phyloP scores from a whole-genome alignment of 345 rosid species.

The Salix dunnii region DNA sequence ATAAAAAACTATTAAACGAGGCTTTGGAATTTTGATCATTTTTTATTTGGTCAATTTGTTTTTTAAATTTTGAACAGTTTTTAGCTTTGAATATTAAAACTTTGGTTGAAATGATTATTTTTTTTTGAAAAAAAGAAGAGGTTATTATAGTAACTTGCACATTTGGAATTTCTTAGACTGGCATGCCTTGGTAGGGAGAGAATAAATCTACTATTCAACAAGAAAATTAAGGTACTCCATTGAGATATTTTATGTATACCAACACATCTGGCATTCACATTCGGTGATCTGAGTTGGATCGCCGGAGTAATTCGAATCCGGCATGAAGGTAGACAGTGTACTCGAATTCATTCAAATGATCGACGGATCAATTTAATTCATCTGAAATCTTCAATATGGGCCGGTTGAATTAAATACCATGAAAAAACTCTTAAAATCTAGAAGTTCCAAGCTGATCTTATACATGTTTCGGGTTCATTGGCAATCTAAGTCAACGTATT shows the following conservation, averaged over 20 bases:
- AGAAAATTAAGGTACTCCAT: neutral
- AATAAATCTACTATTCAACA: neutral
- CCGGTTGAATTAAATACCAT: neutral
- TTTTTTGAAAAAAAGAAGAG: too few species aligned
- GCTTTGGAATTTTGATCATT: too few species aligned
- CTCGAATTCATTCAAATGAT: neutral
- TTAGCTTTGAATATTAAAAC: too few species aligned
- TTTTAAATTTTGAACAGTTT: too few species aligned
- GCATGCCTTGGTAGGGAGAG: neutral
- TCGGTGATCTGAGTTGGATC: neutral
- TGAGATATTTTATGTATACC: too few species aligned
- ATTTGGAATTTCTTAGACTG: neutral
- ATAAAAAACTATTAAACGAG: too few species aligned
- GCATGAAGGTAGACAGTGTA: neutral
- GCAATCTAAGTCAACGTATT: too few species aligned
- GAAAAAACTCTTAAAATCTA: neutral
- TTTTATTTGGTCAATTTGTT: too few species aligned
- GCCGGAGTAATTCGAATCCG: neutral
- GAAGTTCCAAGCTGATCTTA: neutral
- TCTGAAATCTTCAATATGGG: neutral
- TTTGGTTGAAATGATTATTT: too few species aligned
- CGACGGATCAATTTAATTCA: neutral
- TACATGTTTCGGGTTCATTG: neutral
- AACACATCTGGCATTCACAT: neutral
- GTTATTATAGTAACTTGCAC: too few species aligned